phyloP scores from a whole-genome alignment of 1,284 basidiomycete species.

The Cystobasidium sp. region DNA sequence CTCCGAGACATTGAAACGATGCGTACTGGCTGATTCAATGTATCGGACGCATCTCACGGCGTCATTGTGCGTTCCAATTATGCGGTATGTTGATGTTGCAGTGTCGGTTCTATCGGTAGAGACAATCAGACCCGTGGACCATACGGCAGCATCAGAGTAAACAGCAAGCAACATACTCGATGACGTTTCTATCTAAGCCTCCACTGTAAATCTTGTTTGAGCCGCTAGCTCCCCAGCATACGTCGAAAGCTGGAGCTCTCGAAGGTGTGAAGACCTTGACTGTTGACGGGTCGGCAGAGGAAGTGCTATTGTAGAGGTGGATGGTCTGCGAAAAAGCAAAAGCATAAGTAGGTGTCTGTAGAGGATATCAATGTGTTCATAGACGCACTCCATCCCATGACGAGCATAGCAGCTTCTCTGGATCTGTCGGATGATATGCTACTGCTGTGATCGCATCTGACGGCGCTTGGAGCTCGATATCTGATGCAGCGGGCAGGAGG shows the following conservation, averaged over 20 bases:
- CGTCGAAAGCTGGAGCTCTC: slow-evolving; percentile 55
- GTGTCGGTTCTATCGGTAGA: slow-evolving; percentile 58
- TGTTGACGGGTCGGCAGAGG: slow-evolving; percentile 53
- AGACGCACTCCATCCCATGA: slow-evolving; percentile 83
- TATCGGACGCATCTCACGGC: slow-evolving; percentile 58
- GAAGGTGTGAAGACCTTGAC: slow-evolving; percentile 51
- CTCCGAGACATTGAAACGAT: not conserved
- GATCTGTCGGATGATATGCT: slow-evolving; percentile 76
- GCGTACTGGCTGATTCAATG: slow-evolving; percentile 58
- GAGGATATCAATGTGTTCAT: not conserved
- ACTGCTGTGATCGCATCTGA: slow-evolving; percentile 82
- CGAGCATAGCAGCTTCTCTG: slow-evolving; percentile 74
- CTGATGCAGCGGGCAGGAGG: too few species aligned
- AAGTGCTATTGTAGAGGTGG: slow-evolving; percentile 58
- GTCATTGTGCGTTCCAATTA: slow-evolving; percentile 60
- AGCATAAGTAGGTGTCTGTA: slow-evolving; percentile 30
- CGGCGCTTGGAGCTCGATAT: slow-evolving; percentile 64
- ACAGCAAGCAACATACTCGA: slow-evolving; percentile 61
- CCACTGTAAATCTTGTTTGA: slow-evolving; percentile 68
- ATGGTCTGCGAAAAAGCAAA: slow-evolving; percentile 64
- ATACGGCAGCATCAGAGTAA: not conserved
- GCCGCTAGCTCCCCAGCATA: slow-evolving; percentile 62
- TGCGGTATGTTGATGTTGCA: slow-evolving; percentile 57
- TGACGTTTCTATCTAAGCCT: slow-evolving; percentile 73
- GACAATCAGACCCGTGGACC: not conserved